Percentiles rank a stretch among this genome's conserved stretches.
Conservation (phyloP, 2,329 filamentous ascomycete species). For the Fusarium tjaetaba region DNA sequence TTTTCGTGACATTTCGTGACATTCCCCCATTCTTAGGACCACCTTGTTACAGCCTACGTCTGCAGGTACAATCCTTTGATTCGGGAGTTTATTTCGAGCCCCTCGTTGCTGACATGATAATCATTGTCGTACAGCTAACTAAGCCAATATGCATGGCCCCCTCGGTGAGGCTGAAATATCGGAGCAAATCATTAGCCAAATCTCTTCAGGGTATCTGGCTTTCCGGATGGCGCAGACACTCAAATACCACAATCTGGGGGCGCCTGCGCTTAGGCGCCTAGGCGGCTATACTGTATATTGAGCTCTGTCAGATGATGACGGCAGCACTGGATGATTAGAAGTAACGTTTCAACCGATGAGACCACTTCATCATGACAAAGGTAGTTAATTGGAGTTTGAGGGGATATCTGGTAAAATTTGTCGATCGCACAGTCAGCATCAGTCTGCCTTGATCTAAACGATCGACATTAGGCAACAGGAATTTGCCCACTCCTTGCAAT, state of each 20-base stretch:
- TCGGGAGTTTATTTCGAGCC: background rate
- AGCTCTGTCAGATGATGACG: background rate
- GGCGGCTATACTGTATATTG: slow-evolving; percentile 14
- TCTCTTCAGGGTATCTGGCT: slow-evolving; percentile 10
- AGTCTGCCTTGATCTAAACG: background rate
- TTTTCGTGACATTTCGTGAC: background rate
- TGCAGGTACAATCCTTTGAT: background rate
- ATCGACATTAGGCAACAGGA: slow-evolving; percentile 3
- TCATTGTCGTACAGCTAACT: background rate
- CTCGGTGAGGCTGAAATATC: background rate
- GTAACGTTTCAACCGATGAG: slow-evolving; percentile 10
- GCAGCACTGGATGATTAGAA: background rate
- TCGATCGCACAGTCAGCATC: slow-evolving; percentile 17
- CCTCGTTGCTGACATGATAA: background rate
- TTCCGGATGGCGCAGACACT: slow-evolving; percentile 8
- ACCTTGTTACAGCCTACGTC: background rate
- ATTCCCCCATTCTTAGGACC: too few relatives aligned
- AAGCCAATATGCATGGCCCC: background rate
- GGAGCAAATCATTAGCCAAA: background rate
- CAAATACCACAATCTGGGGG: slow-evolving; percentile 3
- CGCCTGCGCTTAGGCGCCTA: slow-evolving; percentile 30
- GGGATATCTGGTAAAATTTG: background rate
- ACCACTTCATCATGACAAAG: background rate
- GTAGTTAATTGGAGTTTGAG: background rate
- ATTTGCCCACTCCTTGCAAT: background rate